phyloP scores from a whole-genome alignment of 2,329 filamentous ascomycete genomes.

The Amauroascus niger region DNA sequence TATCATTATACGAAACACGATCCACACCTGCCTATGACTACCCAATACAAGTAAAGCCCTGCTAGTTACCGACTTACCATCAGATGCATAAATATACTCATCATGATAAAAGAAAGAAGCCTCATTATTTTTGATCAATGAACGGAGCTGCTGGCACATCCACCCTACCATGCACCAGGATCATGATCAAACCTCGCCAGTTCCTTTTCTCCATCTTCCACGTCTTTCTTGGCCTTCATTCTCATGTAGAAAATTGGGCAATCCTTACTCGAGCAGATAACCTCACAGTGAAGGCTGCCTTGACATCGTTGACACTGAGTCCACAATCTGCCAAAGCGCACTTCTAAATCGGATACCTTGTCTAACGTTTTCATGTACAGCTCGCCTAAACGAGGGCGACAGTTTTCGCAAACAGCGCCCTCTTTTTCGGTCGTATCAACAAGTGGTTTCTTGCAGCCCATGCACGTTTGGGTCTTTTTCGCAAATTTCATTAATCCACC shows the following conservation, averaged over 20 bases:
- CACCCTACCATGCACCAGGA: conserved; percentile 54
- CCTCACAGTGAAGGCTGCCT: conserved; percentile 95
- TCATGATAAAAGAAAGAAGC: no score
- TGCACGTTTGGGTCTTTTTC: conserved; percentile 95
- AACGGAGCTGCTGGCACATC: neutral
- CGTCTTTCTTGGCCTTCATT: conserved; percentile 99
- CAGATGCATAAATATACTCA: no score
- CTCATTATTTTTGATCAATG: no score
- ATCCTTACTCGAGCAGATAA: conserved; percentile 92
- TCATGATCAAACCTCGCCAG: conserved; percentile 81
- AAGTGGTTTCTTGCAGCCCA: conserved; percentile 97
- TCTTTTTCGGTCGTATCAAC: conserved; percentile 65
- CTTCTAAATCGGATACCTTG: conserved; percentile 84
- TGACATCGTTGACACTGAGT: conserved; percentile 97
- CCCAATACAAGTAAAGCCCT: no score
- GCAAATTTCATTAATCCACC: conserved; percentile 97
- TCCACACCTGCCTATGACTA: no score
- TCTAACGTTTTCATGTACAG: conserved; percentile 84
- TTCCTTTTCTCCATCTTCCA: conserved; percentile 90
- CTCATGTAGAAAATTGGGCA: conserved; percentile 99
- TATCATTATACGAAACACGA: no score
- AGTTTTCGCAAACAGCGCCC: conserved; percentile 82
- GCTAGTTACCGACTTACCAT: no score
- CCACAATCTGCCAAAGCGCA: conserved; percentile 87
- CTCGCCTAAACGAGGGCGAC: conserved; percentile 75